phyloP scores from a whole-genome alignment of 495 filamentous ascomycete genomes.

The Hypoxylon trugodes region DNA sequence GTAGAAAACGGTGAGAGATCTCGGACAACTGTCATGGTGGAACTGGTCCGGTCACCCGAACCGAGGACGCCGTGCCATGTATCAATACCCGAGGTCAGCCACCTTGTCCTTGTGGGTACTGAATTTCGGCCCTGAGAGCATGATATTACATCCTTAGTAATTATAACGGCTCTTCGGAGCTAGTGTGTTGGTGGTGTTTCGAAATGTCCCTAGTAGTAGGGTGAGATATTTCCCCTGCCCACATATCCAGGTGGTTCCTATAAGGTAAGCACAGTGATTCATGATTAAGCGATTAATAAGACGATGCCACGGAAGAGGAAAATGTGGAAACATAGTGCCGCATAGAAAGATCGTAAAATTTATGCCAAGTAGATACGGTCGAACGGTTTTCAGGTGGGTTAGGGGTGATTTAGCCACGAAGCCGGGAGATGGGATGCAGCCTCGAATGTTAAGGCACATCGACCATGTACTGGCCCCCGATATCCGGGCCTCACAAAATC shows the following conservation, averaged over 20 bases:
- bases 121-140: neutral
- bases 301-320: too few relatives aligned
- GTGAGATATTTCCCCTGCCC: too few relatives aligned
- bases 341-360: too few relatives aligned
- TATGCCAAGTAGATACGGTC: neutral
- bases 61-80: conserved; percentile 3
- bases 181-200: too few relatives aligned
- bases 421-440: conserved; percentile 11
- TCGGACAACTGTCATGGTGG: neutral
- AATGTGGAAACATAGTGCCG: too few relatives aligned
- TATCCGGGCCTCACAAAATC: neutral
- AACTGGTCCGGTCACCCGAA: conserved; percentile 23
- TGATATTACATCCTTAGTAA: neutral
- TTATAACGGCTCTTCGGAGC: neutral
- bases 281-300: too few relatives aligned
- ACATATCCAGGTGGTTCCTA: too few relatives aligned
- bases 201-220: too few relatives aligned
- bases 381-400: neutral
- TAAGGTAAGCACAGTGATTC: too few relatives aligned
- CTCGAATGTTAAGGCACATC: neutral
- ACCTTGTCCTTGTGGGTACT: neutral
- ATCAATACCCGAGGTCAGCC: conserved; percentile 32
- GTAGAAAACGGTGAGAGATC: conserved; percentile 20
- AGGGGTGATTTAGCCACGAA: conserved; percentile 25
- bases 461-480: neutral